These are phyloP conservation scores for Botrytis elliptica DNA, from an alignment of 2,329 filamentous ascomycete species.

Conservation along the genomic window DNA sequence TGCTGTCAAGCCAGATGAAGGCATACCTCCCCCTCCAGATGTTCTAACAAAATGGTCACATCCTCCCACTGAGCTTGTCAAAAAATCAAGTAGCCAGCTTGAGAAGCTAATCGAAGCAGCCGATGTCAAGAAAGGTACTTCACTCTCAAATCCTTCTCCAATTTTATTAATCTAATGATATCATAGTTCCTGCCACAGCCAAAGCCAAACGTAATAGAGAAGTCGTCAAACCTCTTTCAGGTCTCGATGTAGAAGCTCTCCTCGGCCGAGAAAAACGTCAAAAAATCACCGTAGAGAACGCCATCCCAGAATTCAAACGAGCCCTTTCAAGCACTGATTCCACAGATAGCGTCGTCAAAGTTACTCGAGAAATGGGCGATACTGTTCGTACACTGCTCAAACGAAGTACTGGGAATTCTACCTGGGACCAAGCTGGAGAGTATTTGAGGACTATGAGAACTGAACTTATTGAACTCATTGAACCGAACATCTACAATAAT, in stretches of 20 bases:
- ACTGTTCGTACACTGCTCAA: slow-evolving; percentile 69
- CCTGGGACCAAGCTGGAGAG: slow-evolving; percentile 74
- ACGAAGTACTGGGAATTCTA: slow-evolving; percentile 71
- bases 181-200: slow-evolving; percentile 70
- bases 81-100: slow-evolving; percentile 55
- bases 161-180: slow-evolving; percentile 6
- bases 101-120: slow-evolving; percentile 65
- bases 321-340: slow-evolving; percentile 62
- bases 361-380: slow-evolving; percentile 69
- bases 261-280: slow-evolving; percentile 59
- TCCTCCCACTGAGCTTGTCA: slow-evolving; percentile 66
- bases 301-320: slow-evolving; percentile 89
- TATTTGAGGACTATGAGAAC: slow-evolving; percentile 75
- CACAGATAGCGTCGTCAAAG: slow-evolving; percentile 61
- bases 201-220: slow-evolving; percentile 69
- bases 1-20: slow-evolving; percentile 68
- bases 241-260: slow-evolving; percentile 80
- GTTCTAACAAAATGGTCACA: slow-evolving; percentile 70
- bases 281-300: slow-evolving; percentile 64
- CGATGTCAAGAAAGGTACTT: slow-evolving; percentile 76
- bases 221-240: slow-evolving; percentile 78
- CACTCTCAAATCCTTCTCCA: background rate
- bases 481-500: slow-evolving; percentile 73
- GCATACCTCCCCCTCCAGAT: slow-evolving; percentile 60
- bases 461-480: slow-evolving; percentile 72